Base-by-base conservation (phyloP, 2,329 filamentous ascomycete species). In the Coniochaeta sp. region DNA sequence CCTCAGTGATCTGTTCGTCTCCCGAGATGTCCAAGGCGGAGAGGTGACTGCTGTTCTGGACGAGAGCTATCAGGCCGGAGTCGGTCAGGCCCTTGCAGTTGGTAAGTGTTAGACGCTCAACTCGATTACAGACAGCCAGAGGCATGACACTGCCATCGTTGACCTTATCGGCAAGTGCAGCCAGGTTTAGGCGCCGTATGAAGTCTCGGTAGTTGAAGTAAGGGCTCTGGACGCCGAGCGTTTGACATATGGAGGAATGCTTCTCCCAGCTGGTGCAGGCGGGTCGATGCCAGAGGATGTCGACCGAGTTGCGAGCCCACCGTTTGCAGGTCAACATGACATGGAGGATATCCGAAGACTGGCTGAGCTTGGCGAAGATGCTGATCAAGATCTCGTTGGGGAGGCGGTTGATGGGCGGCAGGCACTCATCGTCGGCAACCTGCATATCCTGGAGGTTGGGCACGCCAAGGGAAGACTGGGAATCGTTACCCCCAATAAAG, bases 381-480 rank as follows among this genome's bases (percentile, higher is more conserved):
- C 87, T 85, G 69, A 99, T 97, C 71, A 98, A 86, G 63, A 99
- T 89, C 79, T 99, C 95, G 73, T 93, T 93, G 42, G 95, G 95
- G 38, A 99, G 81, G 60, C 89, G 86, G 66, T 89, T 89, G 62
- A 97, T 87, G 55, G 93, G 91, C n/a, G 89, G 87, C 59, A 87
- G 76, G 68, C 88, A 89, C 68, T 83, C 81, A 66, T 85, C 86
- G 66, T 86, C 84, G 67, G 82, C 82, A 64, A 85, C 85, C 71
- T 82, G 87, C 83, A 87, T 89, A 68, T 91, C 89, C 69, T 87
- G 87, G 61, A 91, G 82, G 62, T 89, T 89, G 54, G 89, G 89
- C 36, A 91, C 85, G 58, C 91, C 92, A 60, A 97, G 83, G 0
- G 93, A 97, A 0, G 93, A 97, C 72, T 95, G 85, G 4, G 93